phyloP scores from a whole-genome alignment of 1,284 basidiomycete species.

The Tilletiopsis washingtonensis region DNA sequence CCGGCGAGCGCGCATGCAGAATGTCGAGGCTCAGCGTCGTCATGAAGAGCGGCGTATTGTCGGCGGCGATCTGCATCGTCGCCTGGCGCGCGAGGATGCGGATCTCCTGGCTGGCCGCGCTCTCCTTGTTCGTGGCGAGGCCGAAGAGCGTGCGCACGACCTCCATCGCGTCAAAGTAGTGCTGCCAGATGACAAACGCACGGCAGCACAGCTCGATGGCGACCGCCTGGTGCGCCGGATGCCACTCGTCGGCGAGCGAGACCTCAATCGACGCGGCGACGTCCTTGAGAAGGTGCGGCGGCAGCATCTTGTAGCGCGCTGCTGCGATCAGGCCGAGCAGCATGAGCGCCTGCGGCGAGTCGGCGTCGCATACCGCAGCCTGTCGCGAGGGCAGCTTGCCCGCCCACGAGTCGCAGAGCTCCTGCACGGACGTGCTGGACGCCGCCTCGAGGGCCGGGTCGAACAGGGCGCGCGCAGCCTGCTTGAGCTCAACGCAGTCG shows the following conservation, averaged over 20 bases:
- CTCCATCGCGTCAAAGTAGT: conserved; percentile 83
- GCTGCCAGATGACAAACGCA: conserved; percentile 88
- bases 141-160: conserved; percentile 77
- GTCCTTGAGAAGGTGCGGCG: conserved; percentile 66
- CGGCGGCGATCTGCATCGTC: conserved; percentile 72
- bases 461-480: conserved; percentile 15
- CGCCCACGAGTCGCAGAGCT: conserved; percentile 50
- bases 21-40: conserved; percentile 87
- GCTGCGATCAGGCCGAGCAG: conserved; percentile 60
- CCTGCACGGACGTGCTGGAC: conserved; percentile 12
- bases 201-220: conserved; percentile 82
- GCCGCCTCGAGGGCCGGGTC: conserved; percentile 6
- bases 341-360: conserved; percentile 18
- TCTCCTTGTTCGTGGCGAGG: conserved; percentile 57
- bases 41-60: conserved; percentile 86
- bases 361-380: no score
- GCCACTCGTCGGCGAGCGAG: conserved; percentile 66
- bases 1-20: conserved; percentile 65
- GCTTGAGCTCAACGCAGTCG: conserved; percentile 18
- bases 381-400: conserved; percentile 65
- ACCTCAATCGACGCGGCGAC: conserved; percentile 71
- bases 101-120: conserved; percentile 2
- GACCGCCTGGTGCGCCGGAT: conserved; percentile 58
- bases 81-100: conserved; percentile 60
- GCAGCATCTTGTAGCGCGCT: conserved; percentile 69